Evolutionary conservation across 2,329 filamentous ascomycete species (phyloP), one percentile per base, ranked within the genome.

Genomic region (Talaromyces sp.): DNA sequence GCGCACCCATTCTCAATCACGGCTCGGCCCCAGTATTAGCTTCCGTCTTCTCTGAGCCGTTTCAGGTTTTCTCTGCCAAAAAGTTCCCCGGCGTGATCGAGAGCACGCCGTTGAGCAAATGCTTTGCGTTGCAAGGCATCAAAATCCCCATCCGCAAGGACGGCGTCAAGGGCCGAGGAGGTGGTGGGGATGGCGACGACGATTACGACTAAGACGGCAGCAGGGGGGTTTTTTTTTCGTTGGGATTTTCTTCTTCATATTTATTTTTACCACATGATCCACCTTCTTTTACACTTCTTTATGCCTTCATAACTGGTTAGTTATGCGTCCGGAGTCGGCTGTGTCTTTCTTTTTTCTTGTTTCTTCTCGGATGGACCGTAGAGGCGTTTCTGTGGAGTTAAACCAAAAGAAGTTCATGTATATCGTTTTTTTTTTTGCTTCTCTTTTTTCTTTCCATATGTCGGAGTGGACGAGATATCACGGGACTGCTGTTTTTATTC

Each of bases 71-170:
- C 77, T 96, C 91, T 2, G 95, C 95, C 55, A 99, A 99, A 83
- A 97, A 97, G 72, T 99, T 99, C 76, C 95, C 95, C 0, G 95
- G 95, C 47, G 95, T 99, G 1, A 96, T 96, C 62, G 94, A 98
- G 74, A 96, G 90, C 75, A 99, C 95, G 0, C 78, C 87, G 4
- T 80, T 98, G 18, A 97, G 93, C 82, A 96, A 96, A 76, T 91
- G 87, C 64, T 98, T 99, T 78, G 94, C 95, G 3, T 83, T 86
- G 1, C 95, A 99, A 72, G 95, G 95, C 28, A 96, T 96, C 77
- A 97, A 97, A 77, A 97, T 98, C 28, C 94, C 94, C 0, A 97
- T 98, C 60, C 83, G 94, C 27, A 97, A 97, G 76, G 94, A 97
- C 70, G 88, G 89, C 71, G 80, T 70, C 77, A 84, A 75, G 70